Evolutionary conservation across 495 filamentous ascomycete genomes (phyloP).

Genomic region (Lepidopterella palustris): DNA sequence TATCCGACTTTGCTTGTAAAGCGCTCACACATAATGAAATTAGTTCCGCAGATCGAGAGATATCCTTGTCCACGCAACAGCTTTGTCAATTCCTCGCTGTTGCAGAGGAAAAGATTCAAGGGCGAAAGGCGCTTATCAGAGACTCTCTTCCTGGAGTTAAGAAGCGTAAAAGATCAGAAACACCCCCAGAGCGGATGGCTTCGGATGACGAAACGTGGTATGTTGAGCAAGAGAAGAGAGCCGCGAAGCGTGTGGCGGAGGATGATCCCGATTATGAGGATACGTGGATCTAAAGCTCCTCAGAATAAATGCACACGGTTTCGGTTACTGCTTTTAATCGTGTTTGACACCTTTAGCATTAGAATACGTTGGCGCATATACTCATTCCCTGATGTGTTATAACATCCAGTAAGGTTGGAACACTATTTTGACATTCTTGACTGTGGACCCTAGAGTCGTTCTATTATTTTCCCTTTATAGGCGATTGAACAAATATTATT

Average conservation of each 20-base stretch:
- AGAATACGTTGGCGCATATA: not conserved
- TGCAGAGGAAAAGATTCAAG: slow-evolving; percentile 12
- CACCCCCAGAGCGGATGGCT: slow-evolving; percentile 7
- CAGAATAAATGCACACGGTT: not conserved
- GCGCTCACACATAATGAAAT: slow-evolving; percentile 13
- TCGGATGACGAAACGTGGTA: slow-evolving; percentile 9
- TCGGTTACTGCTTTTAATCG: not conserved
- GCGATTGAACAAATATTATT: not conserved
- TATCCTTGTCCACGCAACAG: slow-evolving; percentile 16
- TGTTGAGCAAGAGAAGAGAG: slow-evolving; percentile 5
- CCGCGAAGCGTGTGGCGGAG: slow-evolving; percentile 2
- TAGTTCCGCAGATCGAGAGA: slow-evolving; percentile 12
- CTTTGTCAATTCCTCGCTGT: slow-evolving; percentile 20
- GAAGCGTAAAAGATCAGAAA: slow-evolving; percentile 16
- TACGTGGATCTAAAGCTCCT: not conserved
- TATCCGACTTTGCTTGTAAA: slow-evolving; percentile 23
- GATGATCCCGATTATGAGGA: slow-evolving; percentile 8
- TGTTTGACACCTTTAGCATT: not conserved
- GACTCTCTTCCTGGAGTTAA: slow-evolving; percentile 13
- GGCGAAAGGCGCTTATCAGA: slow-evolving; percentile 11
- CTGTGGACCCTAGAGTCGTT: not conserved
- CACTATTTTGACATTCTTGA: not conserved
- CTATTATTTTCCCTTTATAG: not conserved
- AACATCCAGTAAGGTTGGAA: not conserved
- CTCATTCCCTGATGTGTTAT: not conserved